Base-by-base conservation (phyloP, 306 rosid species). In the Castanea mollissima region DNA sequence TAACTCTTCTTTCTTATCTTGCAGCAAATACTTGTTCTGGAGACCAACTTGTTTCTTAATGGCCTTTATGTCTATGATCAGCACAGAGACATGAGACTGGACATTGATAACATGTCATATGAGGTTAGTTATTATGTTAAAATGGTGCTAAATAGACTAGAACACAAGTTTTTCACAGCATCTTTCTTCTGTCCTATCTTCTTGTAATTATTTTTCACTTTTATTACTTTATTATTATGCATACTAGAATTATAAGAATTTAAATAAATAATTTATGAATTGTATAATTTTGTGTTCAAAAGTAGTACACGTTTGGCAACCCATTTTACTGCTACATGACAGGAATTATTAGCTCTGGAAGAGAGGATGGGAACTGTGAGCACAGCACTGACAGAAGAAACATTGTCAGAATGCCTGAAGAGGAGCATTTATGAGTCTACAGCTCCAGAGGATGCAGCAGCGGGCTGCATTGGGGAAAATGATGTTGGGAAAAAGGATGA, bases 291-390 rank as follows among this genome's bases (percentile, higher is more conserved):
- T 59, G 29, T 23, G 65, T 59, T 59, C 65, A 9, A 23, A 21
- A 59, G 65, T 4, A 59, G 12, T 59, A 3, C 32, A 13, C 15
- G 12, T 59, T 59, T 21, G 29, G 32, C 16, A 6, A 23, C 29
- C 65, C 62, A 49, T 72, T 79, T 46, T 57, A 12, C 68, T 49
- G 35, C 49, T 65, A 31, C 64, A 63, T 83, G 83, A 82, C 86
- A 93, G 99, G 97, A 96, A 89, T 87, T 96, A 59, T 82, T 96
- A 60, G 99, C 97, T 75, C 83, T 96, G 76, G 99, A 96, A 87
- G 99, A 96, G 85, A 91, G 91, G 74, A 96, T 93, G 97, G 99
- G 99, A n/a, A 77, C 82, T 65, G 99, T 96, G 83, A 93, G 98
- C 90, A 93, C 97, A 76, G 96, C 99, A 79, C 76, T 96, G 73